These are phyloP conservation scores for Didymella sp. DNA, from an alignment of 2,329 filamentous ascomycete genomes.

Conservation along the genomic window DNA sequence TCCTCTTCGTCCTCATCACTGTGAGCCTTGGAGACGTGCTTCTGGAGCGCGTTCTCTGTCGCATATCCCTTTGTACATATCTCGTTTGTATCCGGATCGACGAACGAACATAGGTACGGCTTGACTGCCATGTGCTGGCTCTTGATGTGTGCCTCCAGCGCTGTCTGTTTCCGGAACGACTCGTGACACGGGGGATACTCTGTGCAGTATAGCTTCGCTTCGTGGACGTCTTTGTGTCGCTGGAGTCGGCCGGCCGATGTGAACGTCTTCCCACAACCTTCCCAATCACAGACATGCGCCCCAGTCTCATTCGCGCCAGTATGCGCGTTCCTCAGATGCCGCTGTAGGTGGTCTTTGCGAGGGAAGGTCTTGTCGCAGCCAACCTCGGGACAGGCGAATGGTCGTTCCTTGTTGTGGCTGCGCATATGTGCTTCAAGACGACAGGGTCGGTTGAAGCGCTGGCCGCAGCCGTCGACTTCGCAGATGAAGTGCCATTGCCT, in stretches of 20 bases:
- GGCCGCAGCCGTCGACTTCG: constrained; percentile 74
- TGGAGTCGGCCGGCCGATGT: constrained; percentile 79
- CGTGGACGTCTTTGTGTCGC: constrained; percentile 79
- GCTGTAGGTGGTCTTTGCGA: constrained; percentile 83
- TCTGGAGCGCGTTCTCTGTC: constrained; percentile 71
- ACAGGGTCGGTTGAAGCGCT: constrained; percentile 87
- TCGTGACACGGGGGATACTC: constrained; percentile 74
- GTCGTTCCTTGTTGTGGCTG: constrained; percentile 84
- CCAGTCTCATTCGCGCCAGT: constrained; percentile 63
- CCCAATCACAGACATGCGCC: constrained; percentile 73
- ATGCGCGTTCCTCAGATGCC: constrained; percentile 85
- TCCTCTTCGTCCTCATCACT: constrained; percentile 57
- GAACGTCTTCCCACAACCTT: constrained; percentile 80
- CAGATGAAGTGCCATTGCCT: constrained; percentile 79
- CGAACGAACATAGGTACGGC: constrained; percentile 72
- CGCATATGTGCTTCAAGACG: constrained; percentile 78
- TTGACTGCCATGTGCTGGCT: constrained; percentile 75
- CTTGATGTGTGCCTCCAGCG: constrained; percentile 81
- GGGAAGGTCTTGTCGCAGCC: constrained; percentile 85
- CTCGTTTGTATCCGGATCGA: constrained; percentile 60
- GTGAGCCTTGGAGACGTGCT: constrained; percentile 75
- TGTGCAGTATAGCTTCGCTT: constrained; percentile 77
- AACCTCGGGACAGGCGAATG: constrained; percentile 73
- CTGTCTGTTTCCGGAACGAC: constrained; percentile 86
- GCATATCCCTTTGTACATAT: constrained; percentile 75